These are phyloP conservation scores for Albizia julibrissin DNA, from an alignment of 306 rosid genomes.

Conservation along the genomic window DNA sequence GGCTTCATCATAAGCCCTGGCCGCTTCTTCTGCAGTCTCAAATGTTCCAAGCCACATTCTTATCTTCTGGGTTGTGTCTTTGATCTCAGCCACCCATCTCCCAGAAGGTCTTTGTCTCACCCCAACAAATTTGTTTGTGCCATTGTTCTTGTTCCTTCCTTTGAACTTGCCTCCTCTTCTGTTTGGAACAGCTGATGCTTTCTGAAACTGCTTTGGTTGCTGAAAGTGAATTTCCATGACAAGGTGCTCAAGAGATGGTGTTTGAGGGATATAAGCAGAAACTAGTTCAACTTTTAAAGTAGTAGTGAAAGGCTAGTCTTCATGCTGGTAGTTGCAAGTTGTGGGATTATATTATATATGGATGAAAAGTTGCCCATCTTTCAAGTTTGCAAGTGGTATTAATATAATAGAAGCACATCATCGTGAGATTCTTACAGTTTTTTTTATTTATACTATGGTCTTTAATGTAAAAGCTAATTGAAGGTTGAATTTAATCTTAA, in stretches of 20 bases:
- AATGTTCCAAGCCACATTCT: conserved; percentile 99
- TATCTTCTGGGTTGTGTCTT: conserved; percentile 86
- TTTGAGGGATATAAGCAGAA: background rate
- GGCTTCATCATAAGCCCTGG: conserved; percentile 93
- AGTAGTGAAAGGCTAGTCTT: background rate
- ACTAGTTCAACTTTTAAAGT: conserved; percentile 18
- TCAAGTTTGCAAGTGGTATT: conserved; percentile 39
- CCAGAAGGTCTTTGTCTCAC: conserved; percentile 97
- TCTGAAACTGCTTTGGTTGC: conserved; percentile 40
- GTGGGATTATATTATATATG: conserved; percentile 34
- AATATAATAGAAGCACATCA: conserved; percentile 22
- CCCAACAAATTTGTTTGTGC: conserved; percentile 76
- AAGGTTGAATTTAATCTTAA: no score
- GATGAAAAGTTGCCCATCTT: conserved; percentile 38
- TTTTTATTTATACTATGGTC: background rate
- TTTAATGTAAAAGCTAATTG: no score
- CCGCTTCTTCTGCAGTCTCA: conserved; percentile 96
- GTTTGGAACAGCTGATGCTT: conserved; percentile 29
- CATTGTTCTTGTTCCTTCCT: conserved; percentile 56
- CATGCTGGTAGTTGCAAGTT: conserved; percentile 36
- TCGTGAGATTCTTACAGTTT: conserved; percentile 13
- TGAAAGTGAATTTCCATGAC: conserved; percentile 82
- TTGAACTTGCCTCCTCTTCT: conserved; percentile 48
- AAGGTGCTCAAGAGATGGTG: conserved; percentile 13
- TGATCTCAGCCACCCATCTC: conserved; percentile 99